Conservation (phyloP, 208 protist species). For the Leishmania martiniquensis region DNA sequence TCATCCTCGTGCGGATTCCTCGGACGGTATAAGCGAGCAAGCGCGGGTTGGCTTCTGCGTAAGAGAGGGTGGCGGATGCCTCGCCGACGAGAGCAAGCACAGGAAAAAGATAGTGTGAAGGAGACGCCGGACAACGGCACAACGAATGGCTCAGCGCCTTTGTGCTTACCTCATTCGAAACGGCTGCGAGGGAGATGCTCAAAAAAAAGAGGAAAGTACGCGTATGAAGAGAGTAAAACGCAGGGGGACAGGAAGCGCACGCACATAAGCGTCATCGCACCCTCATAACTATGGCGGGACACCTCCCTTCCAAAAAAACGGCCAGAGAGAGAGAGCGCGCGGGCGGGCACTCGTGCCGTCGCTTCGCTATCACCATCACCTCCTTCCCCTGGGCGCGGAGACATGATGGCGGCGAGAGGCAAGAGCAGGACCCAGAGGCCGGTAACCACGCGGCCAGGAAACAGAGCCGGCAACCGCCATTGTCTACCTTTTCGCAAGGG, state of each 20-base stretch:
- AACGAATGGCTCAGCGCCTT: neutral
- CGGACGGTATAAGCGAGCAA: neutral
- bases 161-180: neutral
- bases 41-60: neutral
- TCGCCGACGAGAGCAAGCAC: neutral
- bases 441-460: neutral
- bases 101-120: neutral
- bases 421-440: neutral
- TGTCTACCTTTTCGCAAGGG: too few relatives aligned
- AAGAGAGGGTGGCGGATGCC: neutral
- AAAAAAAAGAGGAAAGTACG: neutral
- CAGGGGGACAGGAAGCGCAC: too few relatives aligned
- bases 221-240: neutral
- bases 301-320: too few relatives aligned
- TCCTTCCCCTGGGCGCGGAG: neutral
- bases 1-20: slow-evolving; percentile 8
- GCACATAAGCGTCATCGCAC: too few relatives aligned
- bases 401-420: neutral
- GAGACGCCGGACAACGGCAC: neutral
- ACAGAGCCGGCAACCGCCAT: too few relatives aligned
- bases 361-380: too few relatives aligned
- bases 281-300: too few relatives aligned
- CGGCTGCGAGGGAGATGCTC: neutral
- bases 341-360: too few relatives aligned
- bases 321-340: too few relatives aligned